phyloP scores from a whole-genome alignment of 2,329 filamentous ascomycete species.

The Fusarium cicatricum region DNA sequence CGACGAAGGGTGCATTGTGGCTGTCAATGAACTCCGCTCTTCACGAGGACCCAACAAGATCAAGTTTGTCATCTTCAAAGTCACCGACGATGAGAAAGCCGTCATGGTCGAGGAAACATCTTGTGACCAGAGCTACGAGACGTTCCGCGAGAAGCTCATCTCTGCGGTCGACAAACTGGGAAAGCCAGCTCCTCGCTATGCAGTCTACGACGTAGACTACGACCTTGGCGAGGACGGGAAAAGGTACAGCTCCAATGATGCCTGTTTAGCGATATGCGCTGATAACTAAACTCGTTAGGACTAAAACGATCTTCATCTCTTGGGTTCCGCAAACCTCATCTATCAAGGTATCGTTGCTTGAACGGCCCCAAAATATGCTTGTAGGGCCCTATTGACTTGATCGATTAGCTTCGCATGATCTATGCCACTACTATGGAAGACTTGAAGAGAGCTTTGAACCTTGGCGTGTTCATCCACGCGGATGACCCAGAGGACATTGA shows the following conservation, averaged over 20 bases:
- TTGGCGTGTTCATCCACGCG: slow-evolving; percentile 27
- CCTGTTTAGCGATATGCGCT: not conserved
- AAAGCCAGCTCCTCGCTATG: slow-evolving; percentile 24
- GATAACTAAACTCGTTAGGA: not conserved
- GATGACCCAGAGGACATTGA: slow-evolving; percentile 23
- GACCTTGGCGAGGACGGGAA: slow-evolving; percentile 32
- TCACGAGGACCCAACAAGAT: slow-evolving; percentile 14
- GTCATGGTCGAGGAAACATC: slow-evolving; percentile 26
- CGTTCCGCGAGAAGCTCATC: slow-evolving; percentile 27
- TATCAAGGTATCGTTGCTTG: slow-evolving; percentile 17
- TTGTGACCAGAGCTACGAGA: slow-evolving; percentile 13
- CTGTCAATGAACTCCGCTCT: slow-evolving; percentile 15
- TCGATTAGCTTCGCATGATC: slow-evolving; percentile 27
- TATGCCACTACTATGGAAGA: slow-evolving; percentile 35
- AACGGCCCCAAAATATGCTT: not conserved
- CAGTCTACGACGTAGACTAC: slow-evolving; percentile 30
- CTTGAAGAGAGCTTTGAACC: slow-evolving; percentile 28
- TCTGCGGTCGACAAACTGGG: slow-evolving; percentile 10
- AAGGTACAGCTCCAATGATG: not conserved
- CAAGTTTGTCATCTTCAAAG: slow-evolving; percentile 30
- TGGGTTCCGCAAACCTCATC: slow-evolving; percentile 25
- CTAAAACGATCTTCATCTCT: slow-evolving; percentile 29
- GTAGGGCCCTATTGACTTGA: not conserved
- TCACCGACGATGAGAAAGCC: slow-evolving; percentile 18
- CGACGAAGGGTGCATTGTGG: slow-evolving; percentile 20